Percentiles rank a stretch among this genome's conserved stretches.
phyloP scores from a whole-genome alignment of 768 basidiomycete genomes.

The Candolleomyces eurysporus region DNA sequence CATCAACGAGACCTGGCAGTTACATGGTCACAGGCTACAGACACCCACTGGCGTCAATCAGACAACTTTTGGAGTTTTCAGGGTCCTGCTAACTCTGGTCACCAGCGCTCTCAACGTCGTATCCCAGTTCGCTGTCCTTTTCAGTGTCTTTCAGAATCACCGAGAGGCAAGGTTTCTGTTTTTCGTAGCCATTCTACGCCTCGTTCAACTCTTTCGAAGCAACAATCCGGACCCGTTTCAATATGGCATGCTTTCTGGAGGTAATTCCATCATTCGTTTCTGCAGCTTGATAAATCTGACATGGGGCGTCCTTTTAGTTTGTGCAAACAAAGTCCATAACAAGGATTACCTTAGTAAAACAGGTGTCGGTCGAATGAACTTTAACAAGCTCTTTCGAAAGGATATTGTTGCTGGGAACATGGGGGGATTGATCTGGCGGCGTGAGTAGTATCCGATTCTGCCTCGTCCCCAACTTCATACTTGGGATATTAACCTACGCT shows the following conservation, averaged over 20 bases:
- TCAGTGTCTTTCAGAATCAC: not conserved
- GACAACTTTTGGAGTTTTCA: slow-evolving; percentile 61
- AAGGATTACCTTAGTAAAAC: slow-evolving; percentile 59
- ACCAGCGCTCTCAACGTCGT: slow-evolving; percentile 27
- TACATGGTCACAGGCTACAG: slow-evolving; percentile 57
- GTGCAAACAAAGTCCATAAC: slow-evolving; percentile 69
- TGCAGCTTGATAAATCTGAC: not conserved
- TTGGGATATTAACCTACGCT: not conserved
- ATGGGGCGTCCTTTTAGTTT: slow-evolving; percentile 32
- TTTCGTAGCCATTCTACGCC: too few relatives aligned
- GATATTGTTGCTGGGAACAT: slow-evolving; percentile 73
- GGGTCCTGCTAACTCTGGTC: slow-evolving; percentile 36
- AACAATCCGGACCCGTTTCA: not conserved
- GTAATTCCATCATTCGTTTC: not conserved
- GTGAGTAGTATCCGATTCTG: slow-evolving; percentile 38
- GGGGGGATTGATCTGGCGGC: slow-evolving; percentile 45
- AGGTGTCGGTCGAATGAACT: slow-evolving; percentile 60
- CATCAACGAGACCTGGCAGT: slow-evolving; percentile 57
- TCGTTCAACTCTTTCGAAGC: not conserved
- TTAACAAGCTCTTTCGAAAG: slow-evolving; percentile 55
- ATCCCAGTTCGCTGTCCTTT: not conserved
- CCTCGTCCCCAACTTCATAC: not conserved
- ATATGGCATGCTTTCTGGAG: not conserved
- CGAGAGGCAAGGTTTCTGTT: not conserved
- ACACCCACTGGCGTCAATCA: slow-evolving; percentile 51